Conservation (phyloP, 768 basidiomycete species). For the Amylocystis lapponica region DNA sequence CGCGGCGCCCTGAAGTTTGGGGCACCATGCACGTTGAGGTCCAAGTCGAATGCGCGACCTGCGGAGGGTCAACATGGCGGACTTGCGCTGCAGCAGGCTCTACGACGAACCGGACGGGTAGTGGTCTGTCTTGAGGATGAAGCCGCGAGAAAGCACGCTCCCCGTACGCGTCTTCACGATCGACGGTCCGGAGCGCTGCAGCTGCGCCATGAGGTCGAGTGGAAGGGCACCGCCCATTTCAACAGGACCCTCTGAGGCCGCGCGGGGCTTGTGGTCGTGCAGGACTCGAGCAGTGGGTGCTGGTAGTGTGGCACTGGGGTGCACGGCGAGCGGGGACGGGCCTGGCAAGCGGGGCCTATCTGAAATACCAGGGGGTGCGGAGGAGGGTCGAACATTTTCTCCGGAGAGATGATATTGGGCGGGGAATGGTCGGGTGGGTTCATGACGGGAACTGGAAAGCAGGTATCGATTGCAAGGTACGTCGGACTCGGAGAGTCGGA, state of each 20-base stretch:
- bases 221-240: constrained; percentile 18
- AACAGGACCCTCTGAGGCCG: neutral
- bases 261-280: neutral
- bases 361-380: constrained; percentile 7
- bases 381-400: constrained; percentile 9
- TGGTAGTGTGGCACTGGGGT: too few relatives aligned
- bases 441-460: too few relatives aligned
- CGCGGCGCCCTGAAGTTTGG: constrained; percentile 90
- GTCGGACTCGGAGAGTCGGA: too few relatives aligned
- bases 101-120: constrained; percentile 66
- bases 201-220: constrained; percentile 55
- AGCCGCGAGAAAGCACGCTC: constrained; percentile 80
- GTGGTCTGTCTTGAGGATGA: constrained; percentile 93
- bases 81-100: neutral
- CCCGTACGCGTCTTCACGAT: constrained; percentile 81
- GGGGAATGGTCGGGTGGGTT: too few relatives aligned
- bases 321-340: neutral
- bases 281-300: neutral
- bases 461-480: too few relatives aligned
- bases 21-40: constrained; percentile 88
- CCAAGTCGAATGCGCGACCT: constrained; percentile 88
- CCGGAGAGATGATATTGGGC: too few relatives aligned
- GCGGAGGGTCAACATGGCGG: neutral
- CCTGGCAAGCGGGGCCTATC: too few relatives aligned
- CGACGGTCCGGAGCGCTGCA: constrained; percentile 62